Percentiles rank a stretch among this genome's conserved stretches.
These are phyloP conservation scores for Elongisporangium prolatum DNA, from an alignment of 352 stramenopile species.

Conservation along the genomic window DNA sequence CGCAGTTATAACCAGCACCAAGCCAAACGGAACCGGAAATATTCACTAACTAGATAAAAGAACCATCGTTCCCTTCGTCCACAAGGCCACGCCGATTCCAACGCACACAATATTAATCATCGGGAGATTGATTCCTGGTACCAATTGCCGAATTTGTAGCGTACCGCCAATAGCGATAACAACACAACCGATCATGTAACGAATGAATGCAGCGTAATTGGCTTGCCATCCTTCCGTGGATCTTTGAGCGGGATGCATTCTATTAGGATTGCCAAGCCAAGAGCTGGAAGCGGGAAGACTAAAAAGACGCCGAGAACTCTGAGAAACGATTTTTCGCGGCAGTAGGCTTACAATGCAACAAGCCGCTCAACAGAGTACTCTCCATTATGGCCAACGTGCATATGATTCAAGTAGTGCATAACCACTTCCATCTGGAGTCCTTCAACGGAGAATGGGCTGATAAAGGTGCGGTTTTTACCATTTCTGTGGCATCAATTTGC, in stretches of 20 bases:
- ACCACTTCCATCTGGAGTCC: not conserved
- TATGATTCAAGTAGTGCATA: not conserved
- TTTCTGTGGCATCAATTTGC: too few species aligned
- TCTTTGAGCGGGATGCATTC: slow-evolving; percentile 17
- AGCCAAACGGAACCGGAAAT: slow-evolving; percentile 21
- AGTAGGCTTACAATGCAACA: slow-evolving; percentile 5
- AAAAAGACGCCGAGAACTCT: slow-evolving; percentile 3
- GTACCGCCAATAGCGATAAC: slow-evolving; percentile 6
- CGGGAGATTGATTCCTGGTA: not conserved
- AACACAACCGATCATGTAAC: slow-evolving; percentile 7
- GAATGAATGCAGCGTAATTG: slow-evolving; percentile 24
- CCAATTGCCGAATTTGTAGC: slow-evolving; percentile 1
- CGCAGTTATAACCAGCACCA: slow-evolving; percentile 12
- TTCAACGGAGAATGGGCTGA: not conserved
- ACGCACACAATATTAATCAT: slow-evolving; percentile 1
- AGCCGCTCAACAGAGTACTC: slow-evolving; percentile 10
- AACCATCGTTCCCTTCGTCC: not conserved
- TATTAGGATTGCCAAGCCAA: slow-evolving; percentile 8
- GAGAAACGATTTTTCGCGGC: not conserved
- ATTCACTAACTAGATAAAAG: slow-evolving; percentile 9
- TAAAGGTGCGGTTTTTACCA: not conserved
- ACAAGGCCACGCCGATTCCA: not conserved
- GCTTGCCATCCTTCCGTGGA: slow-evolving; percentile 10
- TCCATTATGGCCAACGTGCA: slow-evolving; percentile 9
- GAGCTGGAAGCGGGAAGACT: slow-evolving; percentile 9